These are phyloP conservation scores for Chalciporus chontae DNA, from an alignment of 768 basidiomycete species.

Conservation along the genomic window DNA sequence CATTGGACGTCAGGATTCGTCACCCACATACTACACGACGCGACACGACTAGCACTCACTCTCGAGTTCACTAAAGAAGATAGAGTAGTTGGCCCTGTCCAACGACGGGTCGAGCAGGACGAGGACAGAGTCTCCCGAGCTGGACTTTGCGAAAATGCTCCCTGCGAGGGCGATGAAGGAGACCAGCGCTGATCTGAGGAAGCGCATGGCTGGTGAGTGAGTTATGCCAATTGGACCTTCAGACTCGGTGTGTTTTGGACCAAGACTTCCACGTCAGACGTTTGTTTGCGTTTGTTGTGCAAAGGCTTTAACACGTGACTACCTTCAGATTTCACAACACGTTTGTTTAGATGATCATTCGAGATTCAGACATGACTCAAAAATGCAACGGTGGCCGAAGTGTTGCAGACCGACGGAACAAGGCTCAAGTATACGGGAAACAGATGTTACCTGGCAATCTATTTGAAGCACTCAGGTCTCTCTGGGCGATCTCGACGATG, in stretches of 20 bases:
- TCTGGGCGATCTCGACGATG: background rate
- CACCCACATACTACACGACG: background rate
- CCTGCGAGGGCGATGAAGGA: conserved; percentile 28
- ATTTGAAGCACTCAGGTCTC: too few relatives aligned
- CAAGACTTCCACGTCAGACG: conserved; percentile 24
- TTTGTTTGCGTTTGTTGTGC: conserved; percentile 24
- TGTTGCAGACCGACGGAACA: too few relatives aligned
- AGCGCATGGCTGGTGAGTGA: conserved; percentile 22
- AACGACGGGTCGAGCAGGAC: conserved; percentile 76
- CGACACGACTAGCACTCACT: conserved; percentile 41
- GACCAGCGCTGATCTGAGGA: conserved; percentile 24
- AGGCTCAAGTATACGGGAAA: too few relatives aligned
- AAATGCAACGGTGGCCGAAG: too few relatives aligned
- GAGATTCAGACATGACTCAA: too few relatives aligned
- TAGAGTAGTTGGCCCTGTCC: conserved; percentile 66
- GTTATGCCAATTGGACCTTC: background rate
- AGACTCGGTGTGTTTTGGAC: too few relatives aligned
- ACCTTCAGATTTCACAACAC: too few relatives aligned
- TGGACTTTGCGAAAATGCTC: conserved; percentile 55
- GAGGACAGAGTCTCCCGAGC: conserved; percentile 77
- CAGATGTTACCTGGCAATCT: too few relatives aligned
- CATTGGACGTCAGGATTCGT: background rate
- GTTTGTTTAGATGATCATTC: too few relatives aligned
- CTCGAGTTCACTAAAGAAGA: conserved; percentile 78
- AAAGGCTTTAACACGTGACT: conserved; percentile 16